Evolutionary conservation across 306 rosid species (phyloP).

Genomic region (Fragaria iinumae): DNA sequence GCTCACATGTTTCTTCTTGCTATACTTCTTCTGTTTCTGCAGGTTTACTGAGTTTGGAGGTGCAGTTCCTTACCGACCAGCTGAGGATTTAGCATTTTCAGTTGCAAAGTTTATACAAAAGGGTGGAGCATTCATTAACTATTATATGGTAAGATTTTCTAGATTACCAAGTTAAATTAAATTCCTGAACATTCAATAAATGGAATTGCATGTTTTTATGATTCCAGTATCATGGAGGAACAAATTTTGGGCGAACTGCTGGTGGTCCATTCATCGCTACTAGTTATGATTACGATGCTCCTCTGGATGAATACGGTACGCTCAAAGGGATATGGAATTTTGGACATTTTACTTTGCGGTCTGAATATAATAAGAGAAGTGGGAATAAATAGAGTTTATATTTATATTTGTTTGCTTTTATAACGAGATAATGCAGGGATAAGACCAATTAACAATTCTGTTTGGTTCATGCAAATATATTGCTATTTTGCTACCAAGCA

Average conservation of each 20-base stretch:
- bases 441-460: neutral
- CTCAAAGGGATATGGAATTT: neutral
- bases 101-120: slow-evolving; percentile 93
- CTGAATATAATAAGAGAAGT: slow-evolving; percentile 4
- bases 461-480: neutral
- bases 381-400: neutral
- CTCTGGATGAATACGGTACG: slow-evolving; percentile 94
- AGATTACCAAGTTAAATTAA: neutral
- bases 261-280: slow-evolving; percentile 98
- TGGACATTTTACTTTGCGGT: neutral
- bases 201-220: slow-evolving; percentile 24
- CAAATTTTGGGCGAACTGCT: slow-evolving; percentile 97
- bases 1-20: neutral
- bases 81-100: slow-evolving; percentile 89
- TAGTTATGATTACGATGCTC: slow-evolving; percentile 97
- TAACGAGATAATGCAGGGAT: neutral
- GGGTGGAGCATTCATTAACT: slow-evolving; percentile 88
- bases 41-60: slow-evolving; percentile 98
- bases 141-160: slow-evolving; percentile 72
- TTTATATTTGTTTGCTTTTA: slow-evolving; percentile 4
- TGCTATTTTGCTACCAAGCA: neutral
- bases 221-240: slow-evolving; percentile 92
- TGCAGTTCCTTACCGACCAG: slow-evolving; percentile 88
- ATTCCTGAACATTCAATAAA: slow-evolving; percentile 19
- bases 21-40: slow-evolving; percentile 17